phyloP scores from a whole-genome alignment of 2,329 filamentous ascomycete genomes.

The Arthroderma sp. region DNA sequence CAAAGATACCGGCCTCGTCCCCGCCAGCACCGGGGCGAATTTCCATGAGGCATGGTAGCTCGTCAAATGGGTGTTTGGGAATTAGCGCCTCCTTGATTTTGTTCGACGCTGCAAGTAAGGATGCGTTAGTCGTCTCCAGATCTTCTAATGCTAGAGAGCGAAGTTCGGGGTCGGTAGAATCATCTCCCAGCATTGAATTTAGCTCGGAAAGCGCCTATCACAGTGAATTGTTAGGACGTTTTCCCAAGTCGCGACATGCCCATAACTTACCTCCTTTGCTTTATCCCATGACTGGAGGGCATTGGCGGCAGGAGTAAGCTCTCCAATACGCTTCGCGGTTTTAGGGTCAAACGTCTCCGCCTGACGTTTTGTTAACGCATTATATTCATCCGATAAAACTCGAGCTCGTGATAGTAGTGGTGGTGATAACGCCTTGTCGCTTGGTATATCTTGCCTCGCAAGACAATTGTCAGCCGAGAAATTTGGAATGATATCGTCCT shows the following conservation, averaged over 20 bases:
- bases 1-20: slow-evolving; percentile 81
- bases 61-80: slow-evolving; percentile 77
- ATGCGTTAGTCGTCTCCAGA: slow-evolving; percentile 49
- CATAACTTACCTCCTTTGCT: slow-evolving; percentile 38
- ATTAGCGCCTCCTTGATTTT: slow-evolving; percentile 66
- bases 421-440: slow-evolving; percentile 32
- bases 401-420: slow-evolving; percentile 44
- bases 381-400: slow-evolving; percentile 42
- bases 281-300: slow-evolving; percentile 46
- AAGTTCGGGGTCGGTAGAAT: slow-evolving; percentile 45
- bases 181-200: slow-evolving; percentile 59
- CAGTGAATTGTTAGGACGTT: slow-evolving; percentile 5
- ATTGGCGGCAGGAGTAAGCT: slow-evolving; percentile 39
- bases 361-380: slow-evolving; percentile 38
- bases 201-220: slow-evolving; percentile 52
- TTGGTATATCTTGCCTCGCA: background rate
- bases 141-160: slow-evolving; percentile 53
- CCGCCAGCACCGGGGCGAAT: slow-evolving; percentile 86
- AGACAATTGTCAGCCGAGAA: background rate
- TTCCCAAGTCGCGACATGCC: background rate
- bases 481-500: background rate
- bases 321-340: slow-evolving; percentile 45
- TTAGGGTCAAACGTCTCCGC: slow-evolving; percentile 42
- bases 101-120: slow-evolving; percentile 50
- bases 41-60: slow-evolving; percentile 81